Conservation (phyloP, 768 basidiomycete species). For the Tulasnella sp. region DNA sequence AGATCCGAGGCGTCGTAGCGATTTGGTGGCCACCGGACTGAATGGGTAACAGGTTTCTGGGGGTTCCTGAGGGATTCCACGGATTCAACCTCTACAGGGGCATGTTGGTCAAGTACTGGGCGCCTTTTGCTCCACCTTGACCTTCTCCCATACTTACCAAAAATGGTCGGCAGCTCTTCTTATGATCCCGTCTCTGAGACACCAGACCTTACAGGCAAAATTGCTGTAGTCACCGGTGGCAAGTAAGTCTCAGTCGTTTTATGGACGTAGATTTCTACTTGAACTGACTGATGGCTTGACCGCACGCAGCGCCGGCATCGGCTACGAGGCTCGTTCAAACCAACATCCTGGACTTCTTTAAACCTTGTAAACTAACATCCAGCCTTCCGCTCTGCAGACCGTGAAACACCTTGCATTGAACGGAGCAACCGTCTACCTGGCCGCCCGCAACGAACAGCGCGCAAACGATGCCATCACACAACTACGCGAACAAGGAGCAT, state of each 20-base stretch:
- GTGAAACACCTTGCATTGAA: slow-evolving; percentile 29
- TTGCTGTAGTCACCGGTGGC: slow-evolving; percentile 42
- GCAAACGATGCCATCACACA: slow-evolving; percentile 28
- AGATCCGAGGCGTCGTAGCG: too few species aligned
- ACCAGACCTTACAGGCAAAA: slow-evolving; percentile 37
- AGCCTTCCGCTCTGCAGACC: slow-evolving; percentile 21
- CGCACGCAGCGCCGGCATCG: not conserved
- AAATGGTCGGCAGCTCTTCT: not conserved
- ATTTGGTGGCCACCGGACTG: too few species aligned
- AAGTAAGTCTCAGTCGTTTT: slow-evolving; percentile 25
- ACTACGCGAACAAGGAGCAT: slow-evolving; percentile 27
- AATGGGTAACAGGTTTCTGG: too few species aligned
- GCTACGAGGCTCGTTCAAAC: slow-evolving; percentile 16
- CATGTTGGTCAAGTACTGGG: too few species aligned
- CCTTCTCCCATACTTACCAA: too few species aligned
- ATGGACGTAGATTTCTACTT: too few species aligned
- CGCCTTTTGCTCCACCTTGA: too few species aligned
- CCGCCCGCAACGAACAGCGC: slow-evolving; percentile 28
- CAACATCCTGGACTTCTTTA: too few species aligned
- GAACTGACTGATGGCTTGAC: too few species aligned
- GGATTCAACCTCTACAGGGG: too few species aligned
- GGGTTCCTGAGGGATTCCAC: too few species aligned
- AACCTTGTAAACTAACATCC: not conserved
- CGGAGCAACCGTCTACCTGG: slow-evolving; percentile 36
- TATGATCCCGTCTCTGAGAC: slow-evolving; percentile 32